A percentile compares a stretch with the other conserved stretches of the same genome.
phyloP scores from a whole-genome alignment of 345 rosid genomes.

The Pelargonium nanum region DNA sequence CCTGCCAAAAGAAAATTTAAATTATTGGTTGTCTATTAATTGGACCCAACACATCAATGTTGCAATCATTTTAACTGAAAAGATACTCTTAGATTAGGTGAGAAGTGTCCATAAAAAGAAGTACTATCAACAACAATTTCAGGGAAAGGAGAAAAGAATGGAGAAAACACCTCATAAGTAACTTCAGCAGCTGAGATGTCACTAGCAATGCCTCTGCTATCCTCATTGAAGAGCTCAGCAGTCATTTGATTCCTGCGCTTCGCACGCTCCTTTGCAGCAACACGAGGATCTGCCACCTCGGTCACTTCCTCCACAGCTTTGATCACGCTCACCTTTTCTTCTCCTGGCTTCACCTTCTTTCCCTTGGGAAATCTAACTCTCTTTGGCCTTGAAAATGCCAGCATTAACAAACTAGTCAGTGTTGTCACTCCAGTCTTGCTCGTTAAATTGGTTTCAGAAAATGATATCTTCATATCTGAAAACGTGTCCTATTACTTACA shows the following conservation, averaged over 20 bases:
- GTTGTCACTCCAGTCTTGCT: not conserved
- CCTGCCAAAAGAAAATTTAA: constrained; percentile 41
- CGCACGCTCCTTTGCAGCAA: constrained; percentile 80
- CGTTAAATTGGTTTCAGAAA: not conserved
- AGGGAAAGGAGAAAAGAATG: not conserved
- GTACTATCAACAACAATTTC: not conserved
- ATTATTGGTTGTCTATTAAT: constrained; percentile 20
- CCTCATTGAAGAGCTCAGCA: constrained; percentile 41
- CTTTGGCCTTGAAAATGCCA: constrained; percentile 49
- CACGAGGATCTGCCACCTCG: constrained; percentile 29
- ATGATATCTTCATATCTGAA: not conserved
- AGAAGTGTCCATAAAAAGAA: not conserved
- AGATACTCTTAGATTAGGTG: not conserved
- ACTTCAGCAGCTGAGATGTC: constrained; percentile 47
- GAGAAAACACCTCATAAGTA: constrained; percentile 44
- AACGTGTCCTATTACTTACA: not conserved
- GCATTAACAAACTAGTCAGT: constrained; percentile 9
- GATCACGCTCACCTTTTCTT: constrained; percentile 13
- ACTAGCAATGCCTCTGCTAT: constrained; percentile 21
- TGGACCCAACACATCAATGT: too few relatives aligned
- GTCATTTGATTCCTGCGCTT: constrained; percentile 48
- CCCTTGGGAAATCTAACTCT: constrained; percentile 88
- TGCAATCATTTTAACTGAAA: constrained; percentile 7
- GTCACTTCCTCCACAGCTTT: constrained; percentile 25
- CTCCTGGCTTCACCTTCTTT: constrained; percentile 64